These are phyloP conservation scores for Xanthoconium purpureum DNA, from an alignment of 768 basidiomycete genomes.

Conservation along the genomic window DNA sequence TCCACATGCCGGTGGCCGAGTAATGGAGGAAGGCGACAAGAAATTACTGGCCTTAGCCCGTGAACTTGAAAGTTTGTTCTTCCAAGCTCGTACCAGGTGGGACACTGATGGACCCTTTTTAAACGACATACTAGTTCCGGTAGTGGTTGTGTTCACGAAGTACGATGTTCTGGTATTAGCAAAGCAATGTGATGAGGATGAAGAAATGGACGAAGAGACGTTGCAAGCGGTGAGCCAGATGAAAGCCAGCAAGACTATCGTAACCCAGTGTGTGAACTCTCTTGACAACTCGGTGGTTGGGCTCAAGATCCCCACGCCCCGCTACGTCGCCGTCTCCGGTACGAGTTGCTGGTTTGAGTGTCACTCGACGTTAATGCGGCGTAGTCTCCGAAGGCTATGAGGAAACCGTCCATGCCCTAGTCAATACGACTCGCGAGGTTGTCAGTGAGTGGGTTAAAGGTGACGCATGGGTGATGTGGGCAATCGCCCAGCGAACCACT, in stretches of 20 bases:
- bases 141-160: slow-evolving; percentile 8
- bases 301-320: background rate
- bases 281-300: background rate
- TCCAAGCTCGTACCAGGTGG: background rate
- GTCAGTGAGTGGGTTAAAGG: slow-evolving; percentile 2
- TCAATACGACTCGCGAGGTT: background rate
- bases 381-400: background rate
- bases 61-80: background rate
- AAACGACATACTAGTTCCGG: background rate
- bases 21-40: slow-evolving; percentile 6
- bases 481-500: slow-evolving; percentile 3
- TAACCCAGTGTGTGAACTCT: background rate
- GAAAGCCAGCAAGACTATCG: background rate
- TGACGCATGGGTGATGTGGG: slow-evolving; percentile 9
- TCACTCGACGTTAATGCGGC: background rate
- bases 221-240: background rate
- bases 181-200: background rate
- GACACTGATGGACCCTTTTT: background rate
- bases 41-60: slow-evolving; percentile 1
- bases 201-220: background rate
- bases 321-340: background rate
- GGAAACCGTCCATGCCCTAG: background rate
- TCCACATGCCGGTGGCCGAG: slow-evolving; percentile 5
- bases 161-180: slow-evolving; percentile 2
- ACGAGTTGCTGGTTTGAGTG: background rate